Conservation (phyloP, 2,329 filamentous ascomycete genomes). For the Dactylellina sp. region DNA sequence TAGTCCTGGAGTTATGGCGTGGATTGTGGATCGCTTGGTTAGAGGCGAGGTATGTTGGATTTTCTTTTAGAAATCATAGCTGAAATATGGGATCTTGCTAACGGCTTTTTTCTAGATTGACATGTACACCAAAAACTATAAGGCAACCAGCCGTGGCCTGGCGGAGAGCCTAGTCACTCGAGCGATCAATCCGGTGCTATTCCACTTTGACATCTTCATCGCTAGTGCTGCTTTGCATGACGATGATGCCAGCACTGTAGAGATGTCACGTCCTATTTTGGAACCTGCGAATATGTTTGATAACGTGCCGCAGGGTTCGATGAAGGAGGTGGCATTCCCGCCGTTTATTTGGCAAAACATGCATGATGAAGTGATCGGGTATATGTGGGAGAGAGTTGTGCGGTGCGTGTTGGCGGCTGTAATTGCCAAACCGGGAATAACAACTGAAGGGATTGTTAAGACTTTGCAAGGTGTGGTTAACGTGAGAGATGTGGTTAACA, state of each 20-base stretch:
- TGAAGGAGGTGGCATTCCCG: conserved; percentile 45
- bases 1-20: conserved; percentile 41
- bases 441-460: conserved; percentile 10
- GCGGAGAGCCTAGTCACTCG: conserved; percentile 46
- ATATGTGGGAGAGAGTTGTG: conserved; percentile 53
- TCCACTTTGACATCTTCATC: conserved; percentile 51
- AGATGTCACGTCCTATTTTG: conserved; percentile 23
- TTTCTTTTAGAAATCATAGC: background rate
- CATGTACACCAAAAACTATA: conserved; percentile 47
- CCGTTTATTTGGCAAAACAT: conserved; percentile 56
- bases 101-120: conserved; percentile 29
- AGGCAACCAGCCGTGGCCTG: conserved; percentile 29
- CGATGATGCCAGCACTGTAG: background rate
- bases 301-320: conserved; percentile 35
- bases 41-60: conserved; percentile 38
- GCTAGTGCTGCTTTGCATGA: conserved; percentile 1
- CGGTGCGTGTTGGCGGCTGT: conserved; percentile 44
- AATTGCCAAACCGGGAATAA: conserved; percentile 44
- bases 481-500: conserved; percentile 36
- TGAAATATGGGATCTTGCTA: background rate
- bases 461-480: conserved; percentile 40
- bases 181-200: conserved; percentile 46
- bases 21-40: conserved; percentile 47
- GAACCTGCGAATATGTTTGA: conserved; percentile 31
- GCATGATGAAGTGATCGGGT: conserved; percentile 46